A percentile compares a stretch with the other conserved stretches of the same genome.
These are phyloP conservation scores for Aspergillus bombycis DNA, from an alignment of 2,329 filamentous ascomycete genomes.

Conservation along the genomic window DNA sequence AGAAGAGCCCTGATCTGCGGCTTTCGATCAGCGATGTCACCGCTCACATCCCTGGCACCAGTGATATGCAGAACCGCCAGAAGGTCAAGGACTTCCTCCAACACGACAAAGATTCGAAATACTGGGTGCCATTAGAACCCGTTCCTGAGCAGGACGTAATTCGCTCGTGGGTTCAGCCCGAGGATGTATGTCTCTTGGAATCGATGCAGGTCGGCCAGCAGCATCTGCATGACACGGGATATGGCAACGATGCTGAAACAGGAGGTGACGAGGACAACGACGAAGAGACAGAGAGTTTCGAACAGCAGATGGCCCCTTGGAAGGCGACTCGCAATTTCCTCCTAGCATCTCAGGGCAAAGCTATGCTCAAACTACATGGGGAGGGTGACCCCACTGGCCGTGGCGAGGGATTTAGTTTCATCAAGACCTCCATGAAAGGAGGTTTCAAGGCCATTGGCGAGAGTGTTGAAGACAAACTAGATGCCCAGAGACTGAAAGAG, in stretches of 20 bases:
- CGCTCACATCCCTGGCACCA: conserved; percentile 87
- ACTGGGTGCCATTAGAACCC: conserved; percentile 80
- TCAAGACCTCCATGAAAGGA: conserved; percentile 98
- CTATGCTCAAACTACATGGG: conserved; percentile 93
- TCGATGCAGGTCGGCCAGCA: conserved; percentile 96
- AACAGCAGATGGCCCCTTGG: conserved; percentile 92
- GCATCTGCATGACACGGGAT: conserved; percentile 87
- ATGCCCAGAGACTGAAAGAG: conserved; percentile 71
- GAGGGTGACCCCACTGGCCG: conserved; percentile 93
- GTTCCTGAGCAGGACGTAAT: conserved; percentile 81
- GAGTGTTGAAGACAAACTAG: conserved; percentile 82
- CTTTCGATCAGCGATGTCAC: conserved; percentile 84
- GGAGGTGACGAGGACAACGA: conserved; percentile 66
- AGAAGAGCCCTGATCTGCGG: conserved; percentile 69
- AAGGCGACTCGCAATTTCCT: conserved; percentile 96
- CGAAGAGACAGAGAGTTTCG: conserved; percentile 74
- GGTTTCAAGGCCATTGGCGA: conserved; percentile 91
- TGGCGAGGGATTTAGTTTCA: conserved; percentile 93
- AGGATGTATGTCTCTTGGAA: conserved; percentile 92
- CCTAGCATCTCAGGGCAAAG: conserved; percentile 89
- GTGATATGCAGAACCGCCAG: conserved; percentile 91
- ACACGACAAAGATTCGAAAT: conserved; percentile 84
- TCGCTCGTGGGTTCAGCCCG: conserved; percentile 86
- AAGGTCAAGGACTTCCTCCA: conserved; percentile 96
- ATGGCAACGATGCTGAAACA: conserved; percentile 70